A percentile compares a stretch with the other conserved stretches of the same genome.
Evolutionary conservation across 345 rosid species (phyloP).

Genomic region (Adansonia digitata): DNA sequence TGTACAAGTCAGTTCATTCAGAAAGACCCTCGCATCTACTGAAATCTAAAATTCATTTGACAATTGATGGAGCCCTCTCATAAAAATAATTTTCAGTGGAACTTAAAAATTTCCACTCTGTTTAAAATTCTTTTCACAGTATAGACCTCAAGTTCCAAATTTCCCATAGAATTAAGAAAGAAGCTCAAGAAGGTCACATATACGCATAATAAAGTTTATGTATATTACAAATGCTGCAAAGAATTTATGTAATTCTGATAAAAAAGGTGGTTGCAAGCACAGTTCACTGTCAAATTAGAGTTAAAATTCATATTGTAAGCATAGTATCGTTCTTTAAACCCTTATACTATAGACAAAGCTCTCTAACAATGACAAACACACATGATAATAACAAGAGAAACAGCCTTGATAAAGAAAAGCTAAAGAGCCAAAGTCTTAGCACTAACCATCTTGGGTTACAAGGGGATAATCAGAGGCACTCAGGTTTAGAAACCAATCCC

Average conservation of each 20-base stretch:
- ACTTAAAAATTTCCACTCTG: not conserved
- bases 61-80: not conserved
- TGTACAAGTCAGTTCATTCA: not conserved
- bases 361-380: not conserved
- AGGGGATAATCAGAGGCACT: constrained; percentile 97
- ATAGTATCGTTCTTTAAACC: not conserved
- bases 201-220: not conserved
- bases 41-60: not conserved
- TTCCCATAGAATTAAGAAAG: not conserved
- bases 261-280: not conserved
- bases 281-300: not conserved
- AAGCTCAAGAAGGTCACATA: not conserved
- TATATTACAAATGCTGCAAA: not conserved
- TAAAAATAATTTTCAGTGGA: not conserved
- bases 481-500: constrained; percentile 97
- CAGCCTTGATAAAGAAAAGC: not conserved
- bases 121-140: not conserved
- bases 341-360: not conserved
- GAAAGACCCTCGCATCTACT: not conserved
- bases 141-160: not conserved
- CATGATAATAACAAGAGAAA: constrained; percentile 1
- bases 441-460: constrained; percentile 91
- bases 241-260: not conserved
- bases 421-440: not conserved
- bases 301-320: not conserved